A percentile compares a stretch with the other conserved stretches of the same genome.
Evolutionary conservation across 1,284 basidiomycete species (phyloP).

Genomic region (Ganoderma sinense): DNA sequence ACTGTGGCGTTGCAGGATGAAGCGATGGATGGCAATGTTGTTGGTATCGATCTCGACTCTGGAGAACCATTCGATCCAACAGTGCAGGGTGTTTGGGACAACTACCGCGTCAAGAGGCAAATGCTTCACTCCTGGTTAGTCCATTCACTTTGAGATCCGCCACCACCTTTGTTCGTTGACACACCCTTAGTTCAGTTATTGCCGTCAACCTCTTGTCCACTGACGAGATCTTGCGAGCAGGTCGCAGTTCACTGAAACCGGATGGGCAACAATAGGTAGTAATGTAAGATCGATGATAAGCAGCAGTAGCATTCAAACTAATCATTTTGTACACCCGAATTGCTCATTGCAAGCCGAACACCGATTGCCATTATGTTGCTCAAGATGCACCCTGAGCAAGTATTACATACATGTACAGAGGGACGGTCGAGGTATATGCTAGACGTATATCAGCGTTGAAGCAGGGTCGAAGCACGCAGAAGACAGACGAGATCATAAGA

Average conservation of each 20-base stretch:
- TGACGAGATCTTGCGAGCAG: constrained; percentile 95
- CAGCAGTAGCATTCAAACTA: constrained; percentile 6
- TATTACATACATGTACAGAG: constrained; percentile 32
- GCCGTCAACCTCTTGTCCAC: constrained; percentile 95
- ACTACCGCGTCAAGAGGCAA: constrained; percentile 98
- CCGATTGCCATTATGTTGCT: constrained; percentile 23
- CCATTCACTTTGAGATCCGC: constrained; percentile 12
- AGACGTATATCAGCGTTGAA: constrained; percentile 19
- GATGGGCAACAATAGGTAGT: constrained; percentile 67
- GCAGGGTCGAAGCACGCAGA: constrained; percentile 11
- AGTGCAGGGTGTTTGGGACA: constrained; percentile 97
- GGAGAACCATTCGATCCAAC: constrained; percentile 98
- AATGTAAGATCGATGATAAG: constrained; percentile 21
- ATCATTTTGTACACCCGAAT: neutral
- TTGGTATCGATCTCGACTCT: constrained; percentile 92
- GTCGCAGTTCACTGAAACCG: constrained; percentile 87
- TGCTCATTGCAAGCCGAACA: constrained; percentile 6
- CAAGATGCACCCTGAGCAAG: constrained; percentile 21
- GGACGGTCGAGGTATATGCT: constrained; percentile 20
- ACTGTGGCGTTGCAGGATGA: constrained; percentile 94
- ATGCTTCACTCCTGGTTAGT: constrained; percentile 94
- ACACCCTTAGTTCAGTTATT: constrained; percentile 85
- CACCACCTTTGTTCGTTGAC: neutral
- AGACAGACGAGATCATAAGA: constrained; percentile 19
- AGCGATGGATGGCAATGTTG: constrained; percentile 88